Base-by-base conservation (phyloP, 129 eudicot species). In the Tagetes erecta region DNA sequence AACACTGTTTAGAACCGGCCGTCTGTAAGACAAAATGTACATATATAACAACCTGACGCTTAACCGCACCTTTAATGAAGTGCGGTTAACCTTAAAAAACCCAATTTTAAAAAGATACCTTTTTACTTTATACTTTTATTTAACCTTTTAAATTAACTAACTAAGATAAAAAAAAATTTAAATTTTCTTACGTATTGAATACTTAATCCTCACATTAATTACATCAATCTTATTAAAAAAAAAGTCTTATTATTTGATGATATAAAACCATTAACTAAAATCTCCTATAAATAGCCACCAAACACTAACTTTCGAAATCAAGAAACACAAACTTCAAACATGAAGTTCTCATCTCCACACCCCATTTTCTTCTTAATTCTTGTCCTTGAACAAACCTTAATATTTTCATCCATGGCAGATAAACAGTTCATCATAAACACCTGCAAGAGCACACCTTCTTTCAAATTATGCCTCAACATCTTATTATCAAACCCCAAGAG, bases 391-490 rank as follows among this genome's bases (percentile, higher is more conserved):
- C 6, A 75, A 45, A 40, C 76, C 44, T 6, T 74, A 20, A 20
- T 20, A 42, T 34, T 67, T 37, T 47, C 67, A 40, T 60, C 44
- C n/a, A 71, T 47, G 71, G 76, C 88, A 13, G 76, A 71, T 41
- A n/a, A 2, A 72, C 40, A 76, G 6, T 77, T 87, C 50, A 73
- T 87, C 47, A 45, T 41, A n/a, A 67, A 45, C 68, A 85, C 74
- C 36, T 87, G 93, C 78, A 78, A 68, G 36, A 31, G 47, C 67
- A 87, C 90, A 46, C 86, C 83, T 44, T 35, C 52, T 33, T 70
- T 77, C 42, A 38, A 42, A 0, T 67, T 83, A 49, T 87, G 93
- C 75, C 33, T 69, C 47, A 13, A 83, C 2, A 76, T 78, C 49
- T 63, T 85, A 44, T 67, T 81, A 14, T 62, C 81, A 41, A 69